Percentiles rank a stretch among this genome's conserved stretches.
phyloP scores from a whole-genome alignment of 1,284 basidiomycete species.

The Volvariella volvacea region DNA sequence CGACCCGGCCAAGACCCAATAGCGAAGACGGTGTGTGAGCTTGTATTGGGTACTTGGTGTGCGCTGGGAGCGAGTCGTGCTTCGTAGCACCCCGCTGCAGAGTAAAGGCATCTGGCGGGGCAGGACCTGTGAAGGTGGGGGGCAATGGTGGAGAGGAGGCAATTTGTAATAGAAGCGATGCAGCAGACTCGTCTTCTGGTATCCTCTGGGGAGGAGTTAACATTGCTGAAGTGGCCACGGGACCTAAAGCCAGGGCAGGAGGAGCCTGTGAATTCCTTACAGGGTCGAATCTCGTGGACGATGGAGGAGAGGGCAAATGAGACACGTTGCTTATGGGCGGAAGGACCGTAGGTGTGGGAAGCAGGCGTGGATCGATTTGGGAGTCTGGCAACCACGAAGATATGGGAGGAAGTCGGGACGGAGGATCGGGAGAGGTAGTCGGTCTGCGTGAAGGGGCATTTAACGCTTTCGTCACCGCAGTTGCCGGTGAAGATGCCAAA shows the following conservation, averaged over 20 bases:
- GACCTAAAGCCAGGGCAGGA: conserved; percentile 27
- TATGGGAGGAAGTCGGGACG: conserved; percentile 31
- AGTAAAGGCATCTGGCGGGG: neutral
- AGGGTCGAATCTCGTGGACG: conserved; percentile 34
- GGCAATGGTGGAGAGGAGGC: neutral
- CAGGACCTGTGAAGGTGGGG: neutral
- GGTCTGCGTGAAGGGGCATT: conserved; percentile 3
- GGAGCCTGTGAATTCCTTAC: conserved; percentile 19
- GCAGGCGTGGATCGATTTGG: conserved; percentile 24
- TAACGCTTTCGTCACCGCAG: neutral
- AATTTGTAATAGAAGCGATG: conserved; percentile 46
- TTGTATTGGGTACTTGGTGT: neutral
- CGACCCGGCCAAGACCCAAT: neutral
- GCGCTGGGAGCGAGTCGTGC: neutral
- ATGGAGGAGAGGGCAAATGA: conserved; percentile 38
- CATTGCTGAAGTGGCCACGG: conserved; percentile 15
- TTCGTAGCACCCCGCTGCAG: neutral
- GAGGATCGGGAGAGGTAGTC: conserved; percentile 1
- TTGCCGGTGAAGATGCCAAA: neutral
- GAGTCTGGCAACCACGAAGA: conserved; percentile 35
- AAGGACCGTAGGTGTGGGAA: conserved; percentile 11
- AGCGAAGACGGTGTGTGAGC: neutral
- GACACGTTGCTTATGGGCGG: conserved; percentile 10
- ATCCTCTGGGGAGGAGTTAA: conserved; percentile 36
- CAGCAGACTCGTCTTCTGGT: conserved; percentile 64